These are phyloP conservation scores for Gillenia trifoliata DNA, from an alignment of 306 rosid genomes.

Conservation along the genomic window DNA sequence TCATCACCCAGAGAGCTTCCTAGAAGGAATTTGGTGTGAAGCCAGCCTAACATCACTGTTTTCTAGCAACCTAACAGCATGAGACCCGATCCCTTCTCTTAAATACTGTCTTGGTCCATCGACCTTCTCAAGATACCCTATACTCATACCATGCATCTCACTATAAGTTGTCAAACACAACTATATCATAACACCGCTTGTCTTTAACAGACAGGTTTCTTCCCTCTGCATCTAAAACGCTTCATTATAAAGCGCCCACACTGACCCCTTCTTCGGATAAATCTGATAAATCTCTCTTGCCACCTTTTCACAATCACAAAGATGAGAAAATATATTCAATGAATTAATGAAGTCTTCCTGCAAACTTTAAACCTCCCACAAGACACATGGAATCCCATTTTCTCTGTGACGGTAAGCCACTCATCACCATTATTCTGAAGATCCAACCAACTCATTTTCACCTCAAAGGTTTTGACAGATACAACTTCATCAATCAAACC, in stretches of 20 bases:
- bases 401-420: conserved; percentile 37
- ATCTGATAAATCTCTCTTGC: conserved; percentile 61
- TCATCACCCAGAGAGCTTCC: conserved; percentile 56
- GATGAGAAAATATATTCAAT: conserved; percentile 68
- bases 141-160: conserved; percentile 71
- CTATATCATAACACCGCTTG: conserved; percentile 52
- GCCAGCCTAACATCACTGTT: conserved; percentile 44
- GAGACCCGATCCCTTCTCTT: conserved; percentile 77
- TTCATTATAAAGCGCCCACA: conserved; percentile 77
- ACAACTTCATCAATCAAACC: conserved; percentile 67
- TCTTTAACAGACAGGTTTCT: conserved; percentile 23
- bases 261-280: conserved; percentile 87
- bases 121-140: conserved; percentile 87
- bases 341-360: conserved; percentile 45
- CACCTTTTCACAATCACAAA: conserved; percentile 61
- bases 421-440: conserved; percentile 56
- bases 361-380: conserved; percentile 78
- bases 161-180: conserved; percentile 65
- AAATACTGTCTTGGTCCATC: conserved; percentile 72
- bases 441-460: conserved; percentile 84
- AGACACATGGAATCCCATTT: conserved; percentile 54
- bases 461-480: conserved; percentile 57
- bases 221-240: conserved; percentile 37
- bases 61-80: conserved; percentile 58
- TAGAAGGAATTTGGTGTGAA: conserved; percentile 89